Evolutionary conservation across 768 basidiomycete species (phyloP).

Genomic region (Piloderma croceum): DNA sequence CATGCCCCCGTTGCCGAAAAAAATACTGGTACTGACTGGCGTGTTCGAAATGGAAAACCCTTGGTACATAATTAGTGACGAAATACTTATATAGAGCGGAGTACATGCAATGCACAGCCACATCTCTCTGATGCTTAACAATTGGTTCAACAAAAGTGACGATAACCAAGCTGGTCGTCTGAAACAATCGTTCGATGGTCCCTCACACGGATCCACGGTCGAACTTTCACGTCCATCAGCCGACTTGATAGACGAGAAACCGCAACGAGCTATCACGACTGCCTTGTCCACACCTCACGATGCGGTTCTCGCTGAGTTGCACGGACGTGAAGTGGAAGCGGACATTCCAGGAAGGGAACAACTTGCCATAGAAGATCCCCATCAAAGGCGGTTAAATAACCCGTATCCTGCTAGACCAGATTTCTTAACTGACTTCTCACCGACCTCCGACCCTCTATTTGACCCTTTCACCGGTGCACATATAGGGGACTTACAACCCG

Average conservation of each 20-base stretch:
- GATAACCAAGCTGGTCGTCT: background rate
- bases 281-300: slow-evolving; percentile 38
- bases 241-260: background rate
- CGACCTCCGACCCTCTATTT: slow-evolving; percentile 18
- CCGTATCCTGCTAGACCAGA: slow-evolving; percentile 1
- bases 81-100: no score
- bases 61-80: no score
- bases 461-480: slow-evolving; percentile 29
- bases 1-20: no score
- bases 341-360: slow-evolving; percentile 15
- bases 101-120: no score
- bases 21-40: no score
- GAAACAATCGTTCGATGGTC: background rate
- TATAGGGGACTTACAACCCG: slow-evolving; percentile 13
- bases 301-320: slow-evolving; percentile 35
- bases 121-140: background rate
- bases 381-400: background rate
- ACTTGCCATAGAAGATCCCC: background rate
- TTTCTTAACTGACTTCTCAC: slow-evolving; percentile 2
- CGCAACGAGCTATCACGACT: background rate
- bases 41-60: no score
- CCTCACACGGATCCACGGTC: no score
- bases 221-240: background rate
- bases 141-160: background rate
- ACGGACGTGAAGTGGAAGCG: slow-evolving; percentile 15